Conservation (phyloP, 2,329 filamentous ascomycete species). For the Calonectria fujianensis region DNA sequence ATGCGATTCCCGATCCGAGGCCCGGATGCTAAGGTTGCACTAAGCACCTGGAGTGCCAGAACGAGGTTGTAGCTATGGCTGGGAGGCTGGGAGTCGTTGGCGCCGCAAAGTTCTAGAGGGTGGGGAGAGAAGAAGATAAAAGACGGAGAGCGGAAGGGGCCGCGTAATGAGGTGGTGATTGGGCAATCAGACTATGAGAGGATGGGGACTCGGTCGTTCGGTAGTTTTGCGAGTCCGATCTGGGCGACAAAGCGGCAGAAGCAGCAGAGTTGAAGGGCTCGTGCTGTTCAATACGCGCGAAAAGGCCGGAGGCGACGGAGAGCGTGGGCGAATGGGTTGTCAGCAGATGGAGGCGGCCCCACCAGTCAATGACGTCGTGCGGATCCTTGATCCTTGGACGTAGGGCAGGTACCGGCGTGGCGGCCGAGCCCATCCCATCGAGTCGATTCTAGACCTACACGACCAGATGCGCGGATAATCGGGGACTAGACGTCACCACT, state of each 20-base stretch:
- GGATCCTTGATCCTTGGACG: slow-evolving; percentile 23
- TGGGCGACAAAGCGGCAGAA: background rate
- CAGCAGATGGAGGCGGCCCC: slow-evolving; percentile 28
- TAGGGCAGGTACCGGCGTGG: slow-evolving; percentile 28
- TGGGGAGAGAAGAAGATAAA: slow-evolving; percentile 17
- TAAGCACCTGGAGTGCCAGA: background rate
- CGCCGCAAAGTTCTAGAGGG: slow-evolving; percentile 8
- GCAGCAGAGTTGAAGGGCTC: background rate
- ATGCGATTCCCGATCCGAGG: background rate
- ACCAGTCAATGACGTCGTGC: slow-evolving; percentile 31
- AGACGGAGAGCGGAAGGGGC: slow-evolving; percentile 3
- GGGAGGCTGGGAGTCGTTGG: slow-evolving; percentile 9
- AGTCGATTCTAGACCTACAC: slow-evolving; percentile 3
- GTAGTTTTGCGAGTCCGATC: slow-evolving; percentile 7
- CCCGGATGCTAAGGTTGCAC: slow-evolving; percentile 1
- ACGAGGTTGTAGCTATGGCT: background rate
- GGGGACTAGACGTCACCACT: slow-evolving; percentile 20
- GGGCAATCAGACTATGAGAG: background rate
- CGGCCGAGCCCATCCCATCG: background rate
- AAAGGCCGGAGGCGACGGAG: background rate
- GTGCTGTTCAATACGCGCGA: background rate
- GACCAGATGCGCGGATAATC: background rate
- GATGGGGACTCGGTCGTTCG: slow-evolving; percentile 11
- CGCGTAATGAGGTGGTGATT: slow-evolving; percentile 20
- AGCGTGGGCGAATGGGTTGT: background rate